phyloP scores from a whole-genome alignment of 202 grass and related monocot genomes.

The Saccharum hybrid region DNA sequence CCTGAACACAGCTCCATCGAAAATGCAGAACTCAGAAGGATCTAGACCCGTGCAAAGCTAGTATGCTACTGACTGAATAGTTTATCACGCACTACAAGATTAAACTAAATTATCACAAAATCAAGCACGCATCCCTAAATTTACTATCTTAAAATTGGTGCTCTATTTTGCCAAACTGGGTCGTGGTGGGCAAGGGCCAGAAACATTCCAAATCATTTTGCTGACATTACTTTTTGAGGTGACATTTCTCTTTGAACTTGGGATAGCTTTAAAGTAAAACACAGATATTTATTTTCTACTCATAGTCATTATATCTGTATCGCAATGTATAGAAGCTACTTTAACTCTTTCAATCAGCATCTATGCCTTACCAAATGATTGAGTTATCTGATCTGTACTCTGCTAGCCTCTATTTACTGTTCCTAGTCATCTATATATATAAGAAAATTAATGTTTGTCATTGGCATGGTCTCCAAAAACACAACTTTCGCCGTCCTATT shows the following conservation, averaged over 20 bases:
- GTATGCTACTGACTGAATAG: constrained; percentile 22
- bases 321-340: constrained; percentile 24
- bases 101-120: neutral
- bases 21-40: constrained; percentile 31
- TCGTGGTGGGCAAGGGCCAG: neutral
- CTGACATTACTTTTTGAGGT: constrained; percentile 7
- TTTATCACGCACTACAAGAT: neutral
- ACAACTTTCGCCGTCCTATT: constrained; percentile 2
- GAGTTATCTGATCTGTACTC: constrained; percentile 1
- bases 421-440: neutral
- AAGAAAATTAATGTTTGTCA: neutral
- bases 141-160: constrained; percentile 24
- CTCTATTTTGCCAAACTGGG: constrained; percentile 26
- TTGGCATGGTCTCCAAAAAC: neutral
- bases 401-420: constrained; percentile 8
- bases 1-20: constrained; percentile 16
- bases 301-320: constrained; percentile 17
- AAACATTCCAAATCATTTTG: constrained; percentile 15
- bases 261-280: neutral
- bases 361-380: constrained; percentile 23
- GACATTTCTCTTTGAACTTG: constrained; percentile 40
- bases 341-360: constrained; percentile 23
- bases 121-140: constrained; percentile 12
- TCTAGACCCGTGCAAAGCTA: constrained; percentile 18
- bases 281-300: constrained; percentile 6